These are phyloP conservation scores for Telopea speciosissima DNA, from an alignment of 177 flowering plant species.

Conservation along the genomic window DNA sequence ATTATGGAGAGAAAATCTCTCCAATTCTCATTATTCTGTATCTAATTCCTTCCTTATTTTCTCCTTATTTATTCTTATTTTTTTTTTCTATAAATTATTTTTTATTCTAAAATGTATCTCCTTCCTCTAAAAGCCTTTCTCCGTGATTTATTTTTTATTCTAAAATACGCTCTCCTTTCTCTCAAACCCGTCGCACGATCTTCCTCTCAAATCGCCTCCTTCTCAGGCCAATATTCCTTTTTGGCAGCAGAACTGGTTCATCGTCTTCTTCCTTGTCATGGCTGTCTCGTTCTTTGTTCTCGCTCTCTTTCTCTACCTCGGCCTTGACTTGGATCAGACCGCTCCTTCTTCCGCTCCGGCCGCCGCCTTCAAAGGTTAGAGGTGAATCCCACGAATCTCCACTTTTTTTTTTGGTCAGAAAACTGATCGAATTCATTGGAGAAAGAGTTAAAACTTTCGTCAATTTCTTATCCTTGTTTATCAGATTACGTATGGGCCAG, in stretches of 20 bases:
- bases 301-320: constrained; percentile 63
- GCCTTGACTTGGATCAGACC: constrained; percentile 49
- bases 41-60: too few species aligned
- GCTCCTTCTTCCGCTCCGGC: constrained; percentile 46
- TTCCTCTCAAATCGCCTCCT: too few species aligned
- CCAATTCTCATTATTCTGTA: too few species aligned
- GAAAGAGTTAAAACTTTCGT: background rate
- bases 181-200: too few species aligned
- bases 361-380: constrained; percentile 60
- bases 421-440: background rate
- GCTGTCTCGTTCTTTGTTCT: constrained; percentile 62
- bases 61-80: too few species aligned
- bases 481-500: constrained; percentile 86
- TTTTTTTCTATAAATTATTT: too few species aligned
- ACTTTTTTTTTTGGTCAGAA: background rate
- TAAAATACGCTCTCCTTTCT: too few species aligned
- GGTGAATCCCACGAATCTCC: constrained; percentile 24
- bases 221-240: constrained; percentile 58
- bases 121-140: too few species aligned
- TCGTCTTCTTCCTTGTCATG: constrained; percentile 57
- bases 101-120: too few species aligned
- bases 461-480: background rate
- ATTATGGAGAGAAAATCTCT: too few species aligned
- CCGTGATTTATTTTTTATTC: too few species aligned
- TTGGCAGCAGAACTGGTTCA: constrained; percentile 86